These are phyloP conservation scores for Globisporangium spiculum DNA, from an alignment of 352 stramenopile species.

Conservation along the genomic window DNA sequence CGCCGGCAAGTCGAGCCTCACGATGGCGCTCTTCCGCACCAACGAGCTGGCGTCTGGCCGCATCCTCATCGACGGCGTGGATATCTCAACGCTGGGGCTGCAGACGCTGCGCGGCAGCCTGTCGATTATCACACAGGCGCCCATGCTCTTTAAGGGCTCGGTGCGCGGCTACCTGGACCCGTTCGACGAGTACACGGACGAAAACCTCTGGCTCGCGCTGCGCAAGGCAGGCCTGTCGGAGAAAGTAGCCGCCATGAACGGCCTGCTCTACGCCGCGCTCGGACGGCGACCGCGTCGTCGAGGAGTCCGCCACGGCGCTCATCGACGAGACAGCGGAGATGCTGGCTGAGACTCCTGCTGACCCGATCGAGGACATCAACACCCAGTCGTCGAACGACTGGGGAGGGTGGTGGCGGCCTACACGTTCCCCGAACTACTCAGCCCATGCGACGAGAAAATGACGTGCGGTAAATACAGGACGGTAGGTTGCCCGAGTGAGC, in stretches of 20 bases:
- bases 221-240: conserved; percentile 20
- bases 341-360: no score
- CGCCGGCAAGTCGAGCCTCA: neutral
- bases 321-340: conserved; percentile 7
- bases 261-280: conserved; percentile 62
- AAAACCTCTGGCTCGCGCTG: conserved; percentile 54
- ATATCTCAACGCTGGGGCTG: conserved; percentile 82
- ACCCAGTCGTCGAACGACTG: no score
- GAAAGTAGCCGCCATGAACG: conserved; percentile 66
- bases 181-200: conserved; percentile 77
- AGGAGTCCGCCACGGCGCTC: conserved; percentile 70
- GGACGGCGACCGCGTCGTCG: conserved; percentile 89
- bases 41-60: conserved; percentile 80
- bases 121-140: conserved; percentile 93
- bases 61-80: conserved; percentile 92
- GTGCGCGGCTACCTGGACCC: conserved; percentile 56
- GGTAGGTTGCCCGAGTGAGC: no score
- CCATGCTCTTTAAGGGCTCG: conserved; percentile 90
- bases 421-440: no score
- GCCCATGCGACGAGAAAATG: no score
- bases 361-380: no score
- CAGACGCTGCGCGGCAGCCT: conserved; percentile 82
- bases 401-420: no score
- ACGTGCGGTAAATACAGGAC: no score
- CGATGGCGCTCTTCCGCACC: neutral